phyloP scores from a whole-genome alignment of 2,329 filamentous ascomycete species.

The Ceratocystis destructans region DNA sequence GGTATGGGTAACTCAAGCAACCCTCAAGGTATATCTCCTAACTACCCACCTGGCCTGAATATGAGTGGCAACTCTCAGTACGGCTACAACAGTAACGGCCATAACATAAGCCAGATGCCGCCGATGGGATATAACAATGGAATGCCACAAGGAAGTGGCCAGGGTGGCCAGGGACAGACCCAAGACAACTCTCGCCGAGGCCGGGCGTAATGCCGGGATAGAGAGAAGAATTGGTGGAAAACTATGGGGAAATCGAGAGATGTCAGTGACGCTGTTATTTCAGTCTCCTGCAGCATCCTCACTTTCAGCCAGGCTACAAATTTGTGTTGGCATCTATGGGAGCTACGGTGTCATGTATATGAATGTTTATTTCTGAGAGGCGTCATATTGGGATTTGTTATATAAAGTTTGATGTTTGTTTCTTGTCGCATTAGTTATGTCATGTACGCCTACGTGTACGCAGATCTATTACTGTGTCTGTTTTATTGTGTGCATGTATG shows the following conservation, averaged over 20 bases:
- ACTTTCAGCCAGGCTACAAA: not conserved
- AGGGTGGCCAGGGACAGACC: slow-evolving; percentile 25
- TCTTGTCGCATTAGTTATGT: not conserved
- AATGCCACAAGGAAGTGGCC: slow-evolving; percentile 32
- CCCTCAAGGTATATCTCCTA: slow-evolving; percentile 35
- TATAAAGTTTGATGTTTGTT: not conserved
- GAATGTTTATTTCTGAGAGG: slow-evolving; percentile 4
- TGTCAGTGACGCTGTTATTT: no score
- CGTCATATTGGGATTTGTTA: not conserved
- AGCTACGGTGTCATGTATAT: not conserved
- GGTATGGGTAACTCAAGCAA: slow-evolving; percentile 36
- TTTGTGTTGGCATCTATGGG: not conserved
- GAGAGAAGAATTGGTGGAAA: not conserved
- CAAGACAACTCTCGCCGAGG: slow-evolving; percentile 9
- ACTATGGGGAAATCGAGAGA: no score
- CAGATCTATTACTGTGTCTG: not conserved
- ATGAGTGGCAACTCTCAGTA: slow-evolving; percentile 26
- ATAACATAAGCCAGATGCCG: slow-evolving; percentile 35
- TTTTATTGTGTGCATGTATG: not conserved
- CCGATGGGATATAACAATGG: slow-evolving; percentile 28
- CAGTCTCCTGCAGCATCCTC: no score
- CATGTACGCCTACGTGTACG: not conserved
- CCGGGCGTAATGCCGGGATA: not conserved
- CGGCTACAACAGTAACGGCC: slow-evolving; percentile 34
- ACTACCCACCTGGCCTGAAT: slow-evolving; percentile 35